Evolutionary conservation across 2,329 filamentous ascomycete genomes (phyloP).

Genomic region (Trichophyton rubrum): DNA sequence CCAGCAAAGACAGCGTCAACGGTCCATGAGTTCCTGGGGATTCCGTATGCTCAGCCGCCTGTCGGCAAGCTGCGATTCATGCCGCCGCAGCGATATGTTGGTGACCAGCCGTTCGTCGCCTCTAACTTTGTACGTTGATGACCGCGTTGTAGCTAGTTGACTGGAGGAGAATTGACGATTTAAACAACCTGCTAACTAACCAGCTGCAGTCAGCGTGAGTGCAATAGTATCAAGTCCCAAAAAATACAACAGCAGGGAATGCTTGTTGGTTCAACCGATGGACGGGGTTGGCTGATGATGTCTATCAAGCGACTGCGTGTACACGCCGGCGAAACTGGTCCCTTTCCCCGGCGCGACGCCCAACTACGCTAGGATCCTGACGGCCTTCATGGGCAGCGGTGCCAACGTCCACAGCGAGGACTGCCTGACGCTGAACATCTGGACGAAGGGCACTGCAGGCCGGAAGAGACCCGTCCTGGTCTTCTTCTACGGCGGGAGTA

Average conservation of each 20-base stretch:
- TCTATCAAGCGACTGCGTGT: constrained; percentile 17
- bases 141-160: background rate
- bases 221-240: background rate
- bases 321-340: constrained; percentile 12
- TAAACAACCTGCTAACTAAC: background rate
- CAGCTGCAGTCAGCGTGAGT: background rate
- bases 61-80: constrained; percentile 11
- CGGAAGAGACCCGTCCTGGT: constrained; percentile 1
- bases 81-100: constrained; percentile 20
- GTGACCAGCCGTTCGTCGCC: constrained; percentile 9
- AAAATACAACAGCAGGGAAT: background rate
- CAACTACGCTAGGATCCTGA: constrained; percentile 15
- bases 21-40: constrained; percentile 16
- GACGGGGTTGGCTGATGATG: background rate
- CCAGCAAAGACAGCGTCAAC: background rate
- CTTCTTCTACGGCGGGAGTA: constrained; percentile 5
- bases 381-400: constrained; percentile 26
- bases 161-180: background rate
- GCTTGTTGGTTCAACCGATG: background rate
- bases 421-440: constrained; percentile 7
- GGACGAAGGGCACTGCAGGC: background rate
- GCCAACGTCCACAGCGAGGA: constrained; percentile 17
- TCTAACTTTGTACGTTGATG: constrained; percentile 12
- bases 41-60: constrained; percentile 12
- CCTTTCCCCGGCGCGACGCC: constrained; percentile 16